phyloP scores from a whole-genome alignment of 148 eudicot genomes.

The Gaultheria prostrata region DNA sequence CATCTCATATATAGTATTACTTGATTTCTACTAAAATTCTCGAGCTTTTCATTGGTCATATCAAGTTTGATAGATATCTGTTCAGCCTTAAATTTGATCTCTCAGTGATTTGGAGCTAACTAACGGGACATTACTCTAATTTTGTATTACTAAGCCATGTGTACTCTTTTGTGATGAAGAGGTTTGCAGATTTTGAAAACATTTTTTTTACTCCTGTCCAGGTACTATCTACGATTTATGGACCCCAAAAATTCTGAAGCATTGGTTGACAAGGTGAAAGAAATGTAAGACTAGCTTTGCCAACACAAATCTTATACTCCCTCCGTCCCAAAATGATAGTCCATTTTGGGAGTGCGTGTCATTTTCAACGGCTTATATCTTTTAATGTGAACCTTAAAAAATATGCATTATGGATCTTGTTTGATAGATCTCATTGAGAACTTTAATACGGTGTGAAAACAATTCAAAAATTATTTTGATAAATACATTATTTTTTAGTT shows the following conservation, averaged over 20 bases:
- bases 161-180: background rate
- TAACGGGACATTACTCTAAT: background rate
- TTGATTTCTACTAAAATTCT: background rate
- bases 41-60: background rate
- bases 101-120: background rate
- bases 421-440: too few species aligned
- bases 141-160: background rate
- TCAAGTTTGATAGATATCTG: background rate
- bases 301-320: background rate
- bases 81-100: background rate
- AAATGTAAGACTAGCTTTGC: constrained; percentile 47
- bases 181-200: background rate
- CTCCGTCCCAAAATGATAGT: too few species aligned
- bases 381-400: too few species aligned
- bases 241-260: constrained; percentile 79
- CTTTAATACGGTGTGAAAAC: too few species aligned
- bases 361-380: too few species aligned
- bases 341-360: too few species aligned
- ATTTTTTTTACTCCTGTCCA: constrained; percentile 28
- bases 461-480: too few species aligned
- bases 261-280: constrained; percentile 78
- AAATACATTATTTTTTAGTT: too few species aligned
- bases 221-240: constrained; percentile 98
- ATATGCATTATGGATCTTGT: too few species aligned
- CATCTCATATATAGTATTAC: background rate